Base-by-base conservation (phyloP, 176 grass and related monocot genomes). In the Eragrostis nindensis region DNA sequence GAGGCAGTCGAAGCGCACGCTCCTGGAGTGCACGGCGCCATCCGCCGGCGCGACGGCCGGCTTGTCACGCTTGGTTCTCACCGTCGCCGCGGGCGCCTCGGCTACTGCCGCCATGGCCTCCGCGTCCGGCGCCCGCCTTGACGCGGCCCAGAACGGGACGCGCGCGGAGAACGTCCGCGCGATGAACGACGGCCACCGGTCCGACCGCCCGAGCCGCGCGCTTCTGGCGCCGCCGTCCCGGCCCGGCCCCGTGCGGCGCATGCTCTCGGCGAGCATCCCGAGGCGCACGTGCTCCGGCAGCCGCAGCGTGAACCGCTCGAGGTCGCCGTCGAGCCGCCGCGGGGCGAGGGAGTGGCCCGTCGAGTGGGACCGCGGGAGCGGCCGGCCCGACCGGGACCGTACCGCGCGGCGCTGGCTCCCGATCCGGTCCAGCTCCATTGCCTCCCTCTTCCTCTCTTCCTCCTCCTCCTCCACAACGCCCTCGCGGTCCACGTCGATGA, bases 161-260 rank as follows among this genome's bases (percentile, higher is more conserved):
- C 86, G 85, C 11, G 90, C 62, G 0, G 95, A 98, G 73, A 98
- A 68, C 1, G 87, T 94, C 69, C 95, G 78, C 55, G 84, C 36
- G 70, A 98, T 92, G 82, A 92, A 89, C 30, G 86, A 94, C 24
- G 92, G 92, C 95, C 92, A 94, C 22, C 81, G 75, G 17, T 91
- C 95, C 3, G 90, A 91, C 24, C 70, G 61, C 3, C 90, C 83
- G 13, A 92, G 57, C 27, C 92, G 76, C 57, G 86, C 75, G 44
- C 90, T 92, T 64, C 91, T 42, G 5, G 57, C 47, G 19, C 62
- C 84, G 49, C 75, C 71, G 12, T 39, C 53, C 39, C 83, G 54
- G 47, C 46, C 14, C 17, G 52, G 11, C 62, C 73, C 70, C 50
- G 73, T 48, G 62, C 84, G 60, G 43, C 83, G 79, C 83, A 87